Conservation (phyloP, 2,329 filamentous ascomycete species). For the Ascochyta fabae region DNA sequence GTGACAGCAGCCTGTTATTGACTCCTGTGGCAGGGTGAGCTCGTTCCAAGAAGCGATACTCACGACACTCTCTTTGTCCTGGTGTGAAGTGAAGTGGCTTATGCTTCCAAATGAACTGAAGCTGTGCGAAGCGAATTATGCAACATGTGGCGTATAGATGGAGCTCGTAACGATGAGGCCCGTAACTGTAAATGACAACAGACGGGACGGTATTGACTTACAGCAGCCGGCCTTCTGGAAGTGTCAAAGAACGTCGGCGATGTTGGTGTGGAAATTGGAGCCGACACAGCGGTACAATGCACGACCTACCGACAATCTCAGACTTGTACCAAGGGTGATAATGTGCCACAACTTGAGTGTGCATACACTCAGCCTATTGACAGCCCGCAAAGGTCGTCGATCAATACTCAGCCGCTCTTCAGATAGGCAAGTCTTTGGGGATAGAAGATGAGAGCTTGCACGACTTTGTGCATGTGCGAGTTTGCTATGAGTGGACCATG, state of each 20-base stretch:
- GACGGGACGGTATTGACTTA: constrained; percentile 5
- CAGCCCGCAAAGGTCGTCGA: not conserved
- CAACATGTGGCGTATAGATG: not conserved
- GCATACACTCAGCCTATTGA: too few relatives aligned
- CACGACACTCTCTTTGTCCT: not conserved
- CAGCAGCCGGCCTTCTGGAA: constrained; percentile 8
- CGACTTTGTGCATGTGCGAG: not conserved
- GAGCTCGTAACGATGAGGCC: not conserved
- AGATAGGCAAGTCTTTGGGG: not conserved
- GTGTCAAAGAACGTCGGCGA: constrained; percentile 6
- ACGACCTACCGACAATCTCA: not conserved
- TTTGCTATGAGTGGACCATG: not conserved
- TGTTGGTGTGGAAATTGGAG: constrained; percentile 7
- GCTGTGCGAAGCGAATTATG: not conserved
- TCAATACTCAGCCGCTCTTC: not conserved
- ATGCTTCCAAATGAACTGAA: not conserved
- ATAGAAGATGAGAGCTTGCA: not conserved
- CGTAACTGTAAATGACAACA: not conserved
- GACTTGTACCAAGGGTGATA: too few relatives aligned
- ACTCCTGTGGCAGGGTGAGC: not conserved
- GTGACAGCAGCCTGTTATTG: not conserved
- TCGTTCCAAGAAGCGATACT: not conserved
- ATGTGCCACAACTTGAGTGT: too few relatives aligned
- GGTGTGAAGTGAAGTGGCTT: not conserved
- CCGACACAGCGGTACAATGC: not conserved